Base-by-base conservation (phyloP, 257 asterid species). In the Solanum medicagineum region DNA sequence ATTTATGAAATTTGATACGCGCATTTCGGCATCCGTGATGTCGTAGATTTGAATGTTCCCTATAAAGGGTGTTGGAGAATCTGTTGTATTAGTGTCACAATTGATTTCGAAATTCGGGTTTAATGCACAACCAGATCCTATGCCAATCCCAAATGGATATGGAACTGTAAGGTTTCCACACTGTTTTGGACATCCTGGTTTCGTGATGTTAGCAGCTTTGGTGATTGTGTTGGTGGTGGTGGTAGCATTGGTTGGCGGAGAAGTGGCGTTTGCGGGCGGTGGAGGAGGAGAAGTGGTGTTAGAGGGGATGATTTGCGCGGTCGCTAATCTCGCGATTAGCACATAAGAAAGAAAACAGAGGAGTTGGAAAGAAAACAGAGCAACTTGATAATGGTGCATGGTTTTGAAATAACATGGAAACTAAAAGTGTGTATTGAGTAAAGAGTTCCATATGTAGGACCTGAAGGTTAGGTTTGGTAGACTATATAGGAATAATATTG, bases 11-110 rank as follows among this genome's bases (percentile, higher is more conserved):
- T 86, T 95, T 51, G 94, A 81, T 81, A 93, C 14, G 6, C 94
- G 92, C 82, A 92, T 15, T 10, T 89, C 92, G 71, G 59, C 55
- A 53, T 95, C 97, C n/a, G 98, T 89, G 66, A 94, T 90, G 7
- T 92, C 93, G 45, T 56, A 86, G 2, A 91, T 26, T 40, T 80
- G 84, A 85, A 93, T 56, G 13, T 14, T 24, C 3, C 86, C 87
- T 7, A 80, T 36, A 49, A 65, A 87, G 2, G 93, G 93, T n/a
- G 84, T 90, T 2, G 95, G 94, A 5, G 96, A 92, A 49, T 10
- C 74, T 7, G 75, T 36, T 68, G 75, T 17, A 56, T 73, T 68
- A 4, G 42, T 7, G 88, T 87, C 93, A 92, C 98, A 94, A 81
- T 84, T 87, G 83, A 94, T 70, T n/a, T 90, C 89, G n/a, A 89